phyloP scores from a whole-genome alignment of 2,329 filamentous ascomycete genomes.

The Claviceps quebecensis region DNA sequence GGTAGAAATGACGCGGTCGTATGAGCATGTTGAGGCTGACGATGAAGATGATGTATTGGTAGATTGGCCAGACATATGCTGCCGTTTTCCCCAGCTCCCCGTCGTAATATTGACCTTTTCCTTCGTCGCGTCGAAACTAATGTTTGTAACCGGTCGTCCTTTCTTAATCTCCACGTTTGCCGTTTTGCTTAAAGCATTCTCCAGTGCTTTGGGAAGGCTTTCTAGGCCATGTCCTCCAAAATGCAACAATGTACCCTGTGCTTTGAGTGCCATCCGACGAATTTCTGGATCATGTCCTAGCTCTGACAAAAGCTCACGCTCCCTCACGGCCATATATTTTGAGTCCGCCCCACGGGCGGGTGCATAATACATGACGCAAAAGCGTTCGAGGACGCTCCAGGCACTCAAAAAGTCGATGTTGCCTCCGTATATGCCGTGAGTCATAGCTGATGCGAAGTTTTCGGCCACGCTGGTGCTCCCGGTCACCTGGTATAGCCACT shows the following conservation, averaged over 20 bases:
- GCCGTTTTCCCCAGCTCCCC: neutral
- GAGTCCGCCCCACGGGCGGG: slow-evolving; percentile 21
- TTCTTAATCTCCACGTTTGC: slow-evolving; percentile 47
- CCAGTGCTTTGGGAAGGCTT: slow-evolving; percentile 42
- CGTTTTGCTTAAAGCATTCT: slow-evolving; percentile 31
- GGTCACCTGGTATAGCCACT: slow-evolving; percentile 21
- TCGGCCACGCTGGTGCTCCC: slow-evolving; percentile 36
- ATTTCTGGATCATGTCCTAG: slow-evolving; percentile 17
- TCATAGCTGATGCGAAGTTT: slow-evolving; percentile 59
- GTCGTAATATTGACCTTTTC: slow-evolving; percentile 21
- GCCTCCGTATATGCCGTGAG: slow-evolving; percentile 88
- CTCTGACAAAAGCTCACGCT: slow-evolving; percentile 16
- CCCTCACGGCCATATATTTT: slow-evolving; percentile 24
- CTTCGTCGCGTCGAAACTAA: slow-evolving; percentile 26
- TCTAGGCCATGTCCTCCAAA: slow-evolving; percentile 44
- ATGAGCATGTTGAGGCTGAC: slow-evolving; percentile 11
- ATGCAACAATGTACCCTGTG: slow-evolving; percentile 19
- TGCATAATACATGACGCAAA: slow-evolving; percentile 19
- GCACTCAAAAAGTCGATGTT: slow-evolving; percentile 71
- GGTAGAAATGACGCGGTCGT: slow-evolving; percentile 52
- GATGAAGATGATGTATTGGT: neutral
- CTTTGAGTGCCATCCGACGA: slow-evolving; percentile 16
- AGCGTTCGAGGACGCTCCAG: slow-evolving; percentile 34
- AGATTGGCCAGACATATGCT: neutral
- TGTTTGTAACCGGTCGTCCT: slow-evolving; percentile 29